A percentile compares a stretch with the other conserved stretches of the same genome.
Conservation (phyloP, 148 eudicot genomes). For the Polygonum aviculare region DNA sequence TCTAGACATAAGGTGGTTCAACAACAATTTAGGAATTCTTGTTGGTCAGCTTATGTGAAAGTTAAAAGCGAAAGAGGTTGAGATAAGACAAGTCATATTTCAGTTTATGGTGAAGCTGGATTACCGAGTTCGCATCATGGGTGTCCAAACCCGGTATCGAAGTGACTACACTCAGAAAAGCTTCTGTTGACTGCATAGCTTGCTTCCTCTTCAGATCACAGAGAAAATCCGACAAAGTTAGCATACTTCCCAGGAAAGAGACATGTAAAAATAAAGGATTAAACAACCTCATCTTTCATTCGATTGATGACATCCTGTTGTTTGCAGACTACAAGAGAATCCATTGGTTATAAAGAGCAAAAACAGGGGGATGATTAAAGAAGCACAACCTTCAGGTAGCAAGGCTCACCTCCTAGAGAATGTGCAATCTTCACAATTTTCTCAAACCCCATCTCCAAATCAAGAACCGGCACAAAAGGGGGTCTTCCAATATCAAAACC, state of each 20-base stretch:
- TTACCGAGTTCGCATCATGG: conserved; percentile 94
- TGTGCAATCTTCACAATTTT: conserved; percentile 84
- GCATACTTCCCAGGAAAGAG: not conserved
- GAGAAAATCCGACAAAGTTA: not conserved
- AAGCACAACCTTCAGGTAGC: not conserved
- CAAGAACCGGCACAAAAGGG: conserved; percentile 64
- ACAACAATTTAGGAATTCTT: not conserved
- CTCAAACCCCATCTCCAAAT: conserved; percentile 91
- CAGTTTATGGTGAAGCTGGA: not conserved
- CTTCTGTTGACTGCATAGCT: conserved; percentile 72
- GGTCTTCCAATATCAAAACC: conserved; percentile 80
- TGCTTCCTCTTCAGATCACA: conserved; percentile 50
- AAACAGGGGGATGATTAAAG: not conserved
- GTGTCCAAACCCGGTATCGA: conserved; percentile 79
- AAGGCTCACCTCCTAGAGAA: conserved; percentile 73
- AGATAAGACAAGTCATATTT: not conserved
- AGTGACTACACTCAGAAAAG: conserved; percentile 67
- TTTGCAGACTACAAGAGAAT: conserved; percentile 61
- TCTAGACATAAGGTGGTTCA: not conserved
- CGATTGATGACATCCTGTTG: conserved; percentile 61
- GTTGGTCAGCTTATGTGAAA: not conserved
- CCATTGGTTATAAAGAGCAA: not conserved
- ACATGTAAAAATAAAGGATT: not conserved
- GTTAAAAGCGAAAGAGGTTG: not conserved
- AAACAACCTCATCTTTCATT: conserved; percentile 71